phyloP scores from a whole-genome alignment of 2,329 filamentous ascomycete species.

The Fusarium nanum region DNA sequence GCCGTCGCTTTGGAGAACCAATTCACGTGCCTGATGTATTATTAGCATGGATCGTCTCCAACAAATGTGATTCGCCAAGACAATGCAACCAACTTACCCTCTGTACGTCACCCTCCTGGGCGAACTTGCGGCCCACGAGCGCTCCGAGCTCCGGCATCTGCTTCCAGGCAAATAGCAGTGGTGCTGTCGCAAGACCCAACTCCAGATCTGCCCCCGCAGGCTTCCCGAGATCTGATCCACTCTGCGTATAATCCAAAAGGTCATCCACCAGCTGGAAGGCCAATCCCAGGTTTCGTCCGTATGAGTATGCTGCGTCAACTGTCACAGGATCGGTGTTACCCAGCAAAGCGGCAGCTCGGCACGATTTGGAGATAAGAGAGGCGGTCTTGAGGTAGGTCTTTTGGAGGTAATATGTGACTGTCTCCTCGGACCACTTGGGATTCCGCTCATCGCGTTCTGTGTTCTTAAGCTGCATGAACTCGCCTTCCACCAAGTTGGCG shows the following conservation, averaged over 20 bases:
- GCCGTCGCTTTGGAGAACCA: conserved; percentile 86
- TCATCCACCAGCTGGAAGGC: conserved; percentile 99
- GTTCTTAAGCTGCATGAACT: conserved; percentile 99
- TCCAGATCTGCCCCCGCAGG: conserved; percentile 94
- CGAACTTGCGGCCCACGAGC: conserved; percentile 92
- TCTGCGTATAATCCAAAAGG: conserved; percentile 95
- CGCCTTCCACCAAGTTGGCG: conserved; percentile 95
- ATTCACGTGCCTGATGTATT: conserved; percentile 77
- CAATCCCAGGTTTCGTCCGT: conserved; percentile 92
- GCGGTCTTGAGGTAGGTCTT: conserved; percentile 99
- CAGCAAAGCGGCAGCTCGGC: conserved; percentile 87
- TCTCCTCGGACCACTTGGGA: conserved; percentile 87
- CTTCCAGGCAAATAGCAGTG: conserved; percentile 95
- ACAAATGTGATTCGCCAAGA: conserved; percentile 35
- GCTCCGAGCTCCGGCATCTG: conserved; percentile 84
- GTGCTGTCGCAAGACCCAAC: conserved; percentile 91
- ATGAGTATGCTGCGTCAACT: conserved; percentile 90
- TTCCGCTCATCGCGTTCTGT: conserved; percentile 88
- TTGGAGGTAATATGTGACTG: conserved; percentile 92
- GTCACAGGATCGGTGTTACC: conserved; percentile 81
- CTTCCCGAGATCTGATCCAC: conserved; percentile 87
- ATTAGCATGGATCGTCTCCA: conserved; percentile 40
- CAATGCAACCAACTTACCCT: conserved; percentile 67
- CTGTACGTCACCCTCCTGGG: conserved; percentile 82
- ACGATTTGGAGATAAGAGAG: conserved; percentile 95